A percentile compares a stretch with the other conserved stretches of the same genome.
These are phyloP conservation scores for Apiospora marii DNA, from an alignment of 2,329 filamentous ascomycete species.

Conservation along the genomic window DNA sequence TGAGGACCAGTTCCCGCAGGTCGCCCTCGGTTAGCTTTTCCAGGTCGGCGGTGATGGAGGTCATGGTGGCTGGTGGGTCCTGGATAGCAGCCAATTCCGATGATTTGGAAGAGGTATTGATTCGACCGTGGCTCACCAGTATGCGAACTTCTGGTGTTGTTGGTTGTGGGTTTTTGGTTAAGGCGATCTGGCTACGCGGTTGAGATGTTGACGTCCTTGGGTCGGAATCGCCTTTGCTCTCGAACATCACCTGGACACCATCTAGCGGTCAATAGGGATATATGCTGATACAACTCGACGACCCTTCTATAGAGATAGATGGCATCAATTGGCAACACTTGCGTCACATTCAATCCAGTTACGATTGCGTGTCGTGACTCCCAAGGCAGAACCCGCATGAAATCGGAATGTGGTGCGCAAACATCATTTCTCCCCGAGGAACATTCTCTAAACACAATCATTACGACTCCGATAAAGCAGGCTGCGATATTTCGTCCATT, in stretches of 20 bases:
- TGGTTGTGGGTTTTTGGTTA: not conserved
- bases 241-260: not conserved
- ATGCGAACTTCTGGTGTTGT: not conserved
- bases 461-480: no score
- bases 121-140: not conserved
- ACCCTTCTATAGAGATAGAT: not conserved
- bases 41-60: not conserved
- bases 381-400: no score
- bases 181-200: not conserved
- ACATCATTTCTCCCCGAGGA: no score
- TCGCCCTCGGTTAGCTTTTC: not conserved
- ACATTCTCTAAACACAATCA: no score
- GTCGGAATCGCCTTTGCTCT: not conserved
- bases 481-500: not conserved
- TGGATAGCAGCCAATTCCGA: not conserved
- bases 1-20: slow-evolving; percentile 3
- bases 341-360: no score
- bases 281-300: not conserved
- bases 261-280: not conserved
- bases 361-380: no score
- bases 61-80: not conserved
- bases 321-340: not conserved
- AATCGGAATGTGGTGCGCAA: no score
- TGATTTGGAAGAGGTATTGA: not conserved
- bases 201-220: not conserved